phyloP scores from a whole-genome alignment of 768 basidiomycete genomes.

The Calocera cornea region DNA sequence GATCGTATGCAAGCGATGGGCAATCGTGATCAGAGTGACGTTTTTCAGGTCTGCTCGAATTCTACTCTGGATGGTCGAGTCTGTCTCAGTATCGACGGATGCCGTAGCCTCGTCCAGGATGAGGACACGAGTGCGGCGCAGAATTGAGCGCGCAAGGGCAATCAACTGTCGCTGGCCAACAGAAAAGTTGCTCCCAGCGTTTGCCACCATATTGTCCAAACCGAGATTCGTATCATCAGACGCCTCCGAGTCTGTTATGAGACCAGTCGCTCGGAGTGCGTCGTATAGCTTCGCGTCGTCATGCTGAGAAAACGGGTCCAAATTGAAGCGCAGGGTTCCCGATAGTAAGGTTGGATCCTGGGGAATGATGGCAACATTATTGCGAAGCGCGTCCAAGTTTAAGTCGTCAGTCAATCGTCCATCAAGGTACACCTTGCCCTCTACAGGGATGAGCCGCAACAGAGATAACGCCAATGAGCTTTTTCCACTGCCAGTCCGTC shows the following conservation, averaged over 20 bases:
- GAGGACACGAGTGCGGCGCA: constrained; percentile 41
- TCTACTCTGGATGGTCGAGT: constrained; percentile 42
- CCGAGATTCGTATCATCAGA: constrained; percentile 22
- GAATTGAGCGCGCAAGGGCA: constrained; percentile 46
- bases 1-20: constrained; percentile 44
- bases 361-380: constrained; percentile 49
- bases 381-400: constrained; percentile 44
- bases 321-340: constrained; percentile 42
- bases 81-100: constrained; percentile 40
- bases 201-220: constrained; percentile 33
- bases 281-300: constrained; percentile 40
- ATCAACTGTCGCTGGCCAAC: constrained; percentile 49
- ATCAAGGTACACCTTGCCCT: constrained; percentile 43
- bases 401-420: constrained; percentile 34
- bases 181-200: constrained; percentile 36
- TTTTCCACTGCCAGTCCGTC: constrained; percentile 48
- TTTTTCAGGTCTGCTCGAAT: constrained; percentile 35
- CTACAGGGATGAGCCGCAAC: constrained; percentile 43
- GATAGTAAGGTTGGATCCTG: constrained; percentile 39
- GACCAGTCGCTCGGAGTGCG: constrained; percentile 38
- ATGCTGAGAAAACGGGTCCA: constrained; percentile 45
- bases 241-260: constrained; percentile 15
- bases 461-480: constrained; percentile 41
- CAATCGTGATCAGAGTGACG: constrained; percentile 43
- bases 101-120: constrained; percentile 47